A percentile compares a stretch with the other conserved stretches of the same genome.
Evolutionary conservation across 2,329 filamentous ascomycete species (phyloP).

Genomic region (Ophiocordyceps camponoti-saundersi): DNA sequence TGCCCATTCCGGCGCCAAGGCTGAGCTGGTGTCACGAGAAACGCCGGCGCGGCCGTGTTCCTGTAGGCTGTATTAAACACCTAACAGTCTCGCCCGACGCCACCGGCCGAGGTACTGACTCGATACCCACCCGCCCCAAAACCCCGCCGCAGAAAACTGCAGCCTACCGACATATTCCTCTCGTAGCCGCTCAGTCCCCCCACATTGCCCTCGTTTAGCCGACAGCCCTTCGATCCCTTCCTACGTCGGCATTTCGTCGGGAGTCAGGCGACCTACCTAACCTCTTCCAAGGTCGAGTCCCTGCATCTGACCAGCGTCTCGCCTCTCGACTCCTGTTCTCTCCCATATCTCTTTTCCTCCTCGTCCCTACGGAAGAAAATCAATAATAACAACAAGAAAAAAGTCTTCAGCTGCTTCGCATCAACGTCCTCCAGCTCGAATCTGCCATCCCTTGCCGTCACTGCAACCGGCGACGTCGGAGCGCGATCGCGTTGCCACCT

Average conservation of each 20-base stretch:
- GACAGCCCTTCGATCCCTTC: background rate
- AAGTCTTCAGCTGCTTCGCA: no score
- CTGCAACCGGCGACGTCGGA: no score
- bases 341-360: background rate
- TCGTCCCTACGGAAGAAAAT: background rate
- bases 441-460: no score
- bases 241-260: background rate
- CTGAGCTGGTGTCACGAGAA: no score
- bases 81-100: conserved; percentile 28
- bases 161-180: background rate
- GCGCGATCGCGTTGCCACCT: no score
- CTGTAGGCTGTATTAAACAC: no score
- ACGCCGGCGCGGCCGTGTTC: no score
- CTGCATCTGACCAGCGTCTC: background rate
- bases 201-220: background rate
- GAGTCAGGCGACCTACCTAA: background rate
- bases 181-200: background rate
- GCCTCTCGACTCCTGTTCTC: background rate
- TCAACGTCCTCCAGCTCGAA: no score
- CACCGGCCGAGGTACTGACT: background rate
- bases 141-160: no score
- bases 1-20: no score
- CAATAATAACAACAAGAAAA: no score
- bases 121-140: background rate
- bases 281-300: background rate